Base-by-base conservation (phyloP, 1,284 basidiomycete genomes). In the Cryptococcus wingfieldii region DNA sequence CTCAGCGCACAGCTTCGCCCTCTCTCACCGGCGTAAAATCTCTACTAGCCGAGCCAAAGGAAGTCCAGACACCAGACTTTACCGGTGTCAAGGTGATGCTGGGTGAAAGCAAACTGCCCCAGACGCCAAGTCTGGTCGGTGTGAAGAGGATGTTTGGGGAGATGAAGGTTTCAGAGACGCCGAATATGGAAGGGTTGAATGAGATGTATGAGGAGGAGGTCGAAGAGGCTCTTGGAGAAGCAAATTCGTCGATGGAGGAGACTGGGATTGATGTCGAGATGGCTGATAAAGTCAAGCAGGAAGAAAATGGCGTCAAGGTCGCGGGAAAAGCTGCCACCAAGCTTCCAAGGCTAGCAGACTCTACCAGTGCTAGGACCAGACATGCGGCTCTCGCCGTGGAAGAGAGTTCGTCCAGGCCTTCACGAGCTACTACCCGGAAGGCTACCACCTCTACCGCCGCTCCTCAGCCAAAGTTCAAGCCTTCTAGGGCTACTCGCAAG, bases 81-180 rank as follows among this genome's bases (percentile, higher is more conserved):
- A 41, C 48, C 9, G 66, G 65, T 5, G 51, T 67, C 47, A 60
- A 47, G 45, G 47, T 59, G 23, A 66, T 73, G 65, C 67, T 65
- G 43, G 44, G 34, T 31, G 49, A 57, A 14, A 48, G 16, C 5
- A 39, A 55, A 14, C 27, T 50, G 14, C 48, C 60, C 4, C 42
- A 37, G 12, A 65, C 68, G 10, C 68, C 68, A 4, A 53, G 23
- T 2, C 58, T 67, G 59, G 41, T 43, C 8, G 66, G 65, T 6
- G 52, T 67, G 47, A 60, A 47, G 45, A 47, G 62, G 31, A 65
- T 75, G 66, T 69, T 65, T 44, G 47, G 34, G 38, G 49, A 57
- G n/a, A 45, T n/a, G 5, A 42, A 55, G n/a, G 43, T 52, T 14
- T 51, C 62, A 4, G 44, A 39, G 13, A 65, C 68, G 7, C 66